Evolutionary conservation across 768 basidiomycete species (phyloP).

Genomic region (Tephrocybe sp.): DNA sequence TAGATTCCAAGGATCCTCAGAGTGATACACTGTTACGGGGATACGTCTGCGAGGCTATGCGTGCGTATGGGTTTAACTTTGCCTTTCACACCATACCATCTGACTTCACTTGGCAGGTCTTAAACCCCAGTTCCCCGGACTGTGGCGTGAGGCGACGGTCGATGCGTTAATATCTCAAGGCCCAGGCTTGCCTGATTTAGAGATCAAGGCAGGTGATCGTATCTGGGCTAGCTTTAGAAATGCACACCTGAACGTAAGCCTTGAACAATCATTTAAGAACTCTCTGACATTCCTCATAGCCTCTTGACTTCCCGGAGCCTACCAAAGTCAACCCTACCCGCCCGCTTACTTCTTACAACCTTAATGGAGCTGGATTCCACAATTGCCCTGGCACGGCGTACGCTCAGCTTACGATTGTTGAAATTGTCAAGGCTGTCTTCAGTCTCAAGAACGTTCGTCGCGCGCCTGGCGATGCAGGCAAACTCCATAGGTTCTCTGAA

Average conservation of each 20-base stretch:
- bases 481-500: slow-evolving; percentile 28
- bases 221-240: slow-evolving; percentile 39
- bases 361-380: slow-evolving; percentile 39
- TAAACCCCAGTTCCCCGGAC: slow-evolving; percentile 38
- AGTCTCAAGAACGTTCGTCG: slow-evolving; percentile 41
- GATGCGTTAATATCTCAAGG: slow-evolving; percentile 35
- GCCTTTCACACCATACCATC: background rate
- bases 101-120: slow-evolving; percentile 22
- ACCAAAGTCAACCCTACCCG: slow-evolving; percentile 34
- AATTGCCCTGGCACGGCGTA: slow-evolving; percentile 34
- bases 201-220: slow-evolving; percentile 38
- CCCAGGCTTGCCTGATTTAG: slow-evolving; percentile 26
- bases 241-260: slow-evolving; percentile 38
- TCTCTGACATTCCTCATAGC: slow-evolving; percentile 20
- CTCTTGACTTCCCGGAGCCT: slow-evolving; percentile 41
- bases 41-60: slow-evolving; percentile 51
- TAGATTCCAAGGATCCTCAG: slow-evolving; percentile 26
- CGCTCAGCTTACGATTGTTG: slow-evolving; percentile 35
- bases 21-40: slow-evolving; percentile 38
- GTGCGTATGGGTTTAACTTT: slow-evolving; percentile 25
- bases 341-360: slow-evolving; percentile 25
- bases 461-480: slow-evolving; percentile 41
- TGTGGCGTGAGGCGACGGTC: slow-evolving; percentile 34
- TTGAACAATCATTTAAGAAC: slow-evolving; percentile 1
- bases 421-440: slow-evolving; percentile 46